These are phyloP conservation scores for Chrysanthemum lavandulifolium DNA, from an alignment of 129 eudicot species.

Conservation along the genomic window DNA sequence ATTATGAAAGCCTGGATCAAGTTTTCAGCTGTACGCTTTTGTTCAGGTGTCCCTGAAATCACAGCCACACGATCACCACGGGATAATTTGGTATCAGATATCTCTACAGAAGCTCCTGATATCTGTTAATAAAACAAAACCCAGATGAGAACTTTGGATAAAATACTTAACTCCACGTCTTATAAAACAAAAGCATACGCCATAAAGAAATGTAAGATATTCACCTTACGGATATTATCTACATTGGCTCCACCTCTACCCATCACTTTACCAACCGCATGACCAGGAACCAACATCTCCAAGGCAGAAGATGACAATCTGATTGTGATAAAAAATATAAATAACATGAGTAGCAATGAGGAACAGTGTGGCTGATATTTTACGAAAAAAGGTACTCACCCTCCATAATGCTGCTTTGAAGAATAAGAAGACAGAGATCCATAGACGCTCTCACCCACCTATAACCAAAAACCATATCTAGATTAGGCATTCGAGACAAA, in stretches of 20 bases:
- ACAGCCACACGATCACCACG: conserved; percentile 94
- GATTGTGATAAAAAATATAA: conserved; percentile 17
- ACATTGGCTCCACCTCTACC: conserved; percentile 93
- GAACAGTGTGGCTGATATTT: not conserved
- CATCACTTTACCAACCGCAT: conserved; percentile 86
- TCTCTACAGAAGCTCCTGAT: conserved; percentile 88
- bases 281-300: conserved; percentile 88
- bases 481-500: not conserved
- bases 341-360: conserved; percentile 1
- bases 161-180: not conserved
- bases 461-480: conserved; percentile 2
- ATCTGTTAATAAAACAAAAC: conserved; percentile 50
- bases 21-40: conserved; percentile 94
- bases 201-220: not conserved
- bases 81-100: conserved; percentile 74
- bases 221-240: conserved; percentile 86
- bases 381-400: conserved; percentile 47
- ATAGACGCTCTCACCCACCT: conserved; percentile 69
- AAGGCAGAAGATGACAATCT: conserved; percentile 74
- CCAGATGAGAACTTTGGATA: too few relatives aligned
- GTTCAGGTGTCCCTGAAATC: conserved; percentile 89
- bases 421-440: conserved; percentile 74
- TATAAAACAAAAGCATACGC: not conserved
- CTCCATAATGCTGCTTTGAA: conserved; percentile 69
- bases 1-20: conserved; percentile 94